Percentiles rank a stretch among this genome's conserved stretches.
Conservation (phyloP, 192 early-diverging fungal genomes). For the Backusella morwellensis region DNA sequence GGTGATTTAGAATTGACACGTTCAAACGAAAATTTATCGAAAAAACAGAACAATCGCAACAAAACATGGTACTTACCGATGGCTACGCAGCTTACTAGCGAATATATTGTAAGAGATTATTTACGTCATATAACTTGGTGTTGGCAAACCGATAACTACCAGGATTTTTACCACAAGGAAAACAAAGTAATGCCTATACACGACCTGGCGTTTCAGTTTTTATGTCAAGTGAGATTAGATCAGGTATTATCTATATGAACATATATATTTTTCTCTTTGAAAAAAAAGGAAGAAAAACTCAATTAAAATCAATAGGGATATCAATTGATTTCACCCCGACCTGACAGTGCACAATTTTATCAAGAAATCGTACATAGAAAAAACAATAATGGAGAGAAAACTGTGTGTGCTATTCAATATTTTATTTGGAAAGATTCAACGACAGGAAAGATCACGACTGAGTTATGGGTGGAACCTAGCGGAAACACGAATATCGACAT, state of each 20-base stretch:
- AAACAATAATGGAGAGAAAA: neutral
- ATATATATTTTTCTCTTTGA: neutral
- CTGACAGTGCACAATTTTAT: constrained; percentile 46
- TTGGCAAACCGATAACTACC: constrained; percentile 39
- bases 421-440: constrained; percentile 44
- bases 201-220: constrained; percentile 54
- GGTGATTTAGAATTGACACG: neutral
- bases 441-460: constrained; percentile 46
- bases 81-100: constrained; percentile 22
- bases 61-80: constrained; percentile 33
- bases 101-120: constrained; percentile 49
- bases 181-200: constrained; percentile 46
- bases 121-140: constrained; percentile 45
- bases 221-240: constrained; percentile 48
- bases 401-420: constrained; percentile 47
- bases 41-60: neutral
- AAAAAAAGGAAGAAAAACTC: neutral
- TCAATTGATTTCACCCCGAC: constrained; percentile 36
- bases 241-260: constrained; percentile 25
- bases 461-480: constrained; percentile 56
- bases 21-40: neutral
- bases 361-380: constrained; percentile 39
- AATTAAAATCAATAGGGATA: constrained; percentile 25
- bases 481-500: constrained; percentile 16
- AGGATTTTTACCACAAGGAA: constrained; percentile 27